Conservation (phyloP, 306 rosid species). For the Lathyrus oleraceus region DNA sequence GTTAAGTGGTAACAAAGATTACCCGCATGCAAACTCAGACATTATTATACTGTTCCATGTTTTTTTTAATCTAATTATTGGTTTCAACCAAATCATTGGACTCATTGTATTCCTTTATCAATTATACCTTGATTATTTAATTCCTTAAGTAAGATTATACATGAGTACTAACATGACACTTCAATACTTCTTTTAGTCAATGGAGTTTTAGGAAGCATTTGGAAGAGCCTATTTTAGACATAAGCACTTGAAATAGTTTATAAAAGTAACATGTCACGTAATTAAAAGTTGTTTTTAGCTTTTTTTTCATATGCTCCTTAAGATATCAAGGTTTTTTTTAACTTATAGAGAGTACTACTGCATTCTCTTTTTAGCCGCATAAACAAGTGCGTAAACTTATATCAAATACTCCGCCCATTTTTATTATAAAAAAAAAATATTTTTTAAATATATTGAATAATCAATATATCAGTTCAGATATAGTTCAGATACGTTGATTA, state of each 20-base stretch:
- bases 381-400: too few relatives aligned
- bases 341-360: too few relatives aligned
- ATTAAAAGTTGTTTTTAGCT: not conserved
- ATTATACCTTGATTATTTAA: too few relatives aligned
- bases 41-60: not conserved
- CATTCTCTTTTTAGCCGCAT: too few relatives aligned
- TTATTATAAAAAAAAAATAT: too few relatives aligned
- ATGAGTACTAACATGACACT: not conserved
- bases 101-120: not conserved
- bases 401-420: too few relatives aligned
- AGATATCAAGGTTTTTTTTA: not conserved
- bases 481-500: too few relatives aligned
- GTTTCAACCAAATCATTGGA: not conserved
- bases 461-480: too few relatives aligned
- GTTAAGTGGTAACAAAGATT: conserved; percentile 8
- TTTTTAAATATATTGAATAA: too few relatives aligned
- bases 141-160: too few relatives aligned
- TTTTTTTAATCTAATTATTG: not conserved
- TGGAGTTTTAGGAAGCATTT: not conserved
- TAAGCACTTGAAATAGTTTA: not conserved
- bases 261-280: not conserved
- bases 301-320: not conserved
- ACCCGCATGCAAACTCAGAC: conserved; percentile 23
- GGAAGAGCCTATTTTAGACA: not conserved
- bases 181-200: too few relatives aligned